Conservation (phyloP, 805 yeast genomes). For the Saccharomyces paradoxus region DNA sequence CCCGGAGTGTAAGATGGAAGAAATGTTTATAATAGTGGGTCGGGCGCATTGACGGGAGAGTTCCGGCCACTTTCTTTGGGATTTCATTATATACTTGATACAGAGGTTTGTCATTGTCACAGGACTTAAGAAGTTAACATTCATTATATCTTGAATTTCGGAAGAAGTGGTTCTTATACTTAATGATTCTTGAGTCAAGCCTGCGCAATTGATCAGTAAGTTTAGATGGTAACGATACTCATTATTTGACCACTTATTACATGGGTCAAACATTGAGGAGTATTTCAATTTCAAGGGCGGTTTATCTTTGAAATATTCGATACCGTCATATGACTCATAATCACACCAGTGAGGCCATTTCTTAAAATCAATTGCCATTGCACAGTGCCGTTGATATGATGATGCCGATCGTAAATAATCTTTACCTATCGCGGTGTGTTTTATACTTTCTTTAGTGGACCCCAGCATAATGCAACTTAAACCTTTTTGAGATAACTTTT, state of each 20-base stretch:
- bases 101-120: constrained; percentile 19
- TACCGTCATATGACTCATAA: constrained; percentile 7
- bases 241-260: constrained; percentile 5
- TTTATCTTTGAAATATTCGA: constrained; percentile 4
- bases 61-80: neutral
- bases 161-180: constrained; percentile 13
- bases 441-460: constrained; percentile 9
- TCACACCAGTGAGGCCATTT: constrained; percentile 26
- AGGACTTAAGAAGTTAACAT: constrained; percentile 23
- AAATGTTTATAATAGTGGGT: constrained; percentile 22
- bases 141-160: constrained; percentile 16
- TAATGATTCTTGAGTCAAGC: constrained; percentile 23
- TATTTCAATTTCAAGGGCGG: neutral
- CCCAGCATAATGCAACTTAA: constrained; percentile 24
- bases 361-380: constrained; percentile 22
- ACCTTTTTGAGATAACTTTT: constrained; percentile 22
- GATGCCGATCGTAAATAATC: constrained; percentile 7
- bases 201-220: constrained; percentile 28
- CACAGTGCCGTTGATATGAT: constrained; percentile 18
- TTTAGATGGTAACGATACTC: constrained; percentile 10
- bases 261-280: constrained; percentile 6
- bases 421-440: neutral
- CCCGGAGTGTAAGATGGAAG: constrained; percentile 21
- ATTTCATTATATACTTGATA: constrained; percentile 17
- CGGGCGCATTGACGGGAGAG: neutral